Evolutionary conservation across 441 rosid species (phyloP).

Genomic region (Aquilaria agallochum): DNA sequence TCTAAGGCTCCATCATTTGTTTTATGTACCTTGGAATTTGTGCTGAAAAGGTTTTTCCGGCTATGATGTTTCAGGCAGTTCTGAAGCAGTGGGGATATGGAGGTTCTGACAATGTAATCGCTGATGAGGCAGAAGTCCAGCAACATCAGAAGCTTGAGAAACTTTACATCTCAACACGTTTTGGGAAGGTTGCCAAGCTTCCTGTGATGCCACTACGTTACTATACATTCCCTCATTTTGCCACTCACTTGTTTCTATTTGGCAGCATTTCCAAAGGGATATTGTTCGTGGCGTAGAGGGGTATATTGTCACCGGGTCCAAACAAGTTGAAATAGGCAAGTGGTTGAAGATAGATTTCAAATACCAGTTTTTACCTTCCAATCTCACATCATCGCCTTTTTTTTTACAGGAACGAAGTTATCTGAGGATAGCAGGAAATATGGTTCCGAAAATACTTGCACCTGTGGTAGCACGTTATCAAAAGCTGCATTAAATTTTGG

Average conservation of each 20-base stretch:
- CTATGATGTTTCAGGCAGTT: conserved; percentile 58
- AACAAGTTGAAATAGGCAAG: conserved; percentile 91
- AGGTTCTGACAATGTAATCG: conserved; percentile 55
- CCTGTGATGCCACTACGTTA: conserved; percentile 3
- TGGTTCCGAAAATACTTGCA: conserved; percentile 86
- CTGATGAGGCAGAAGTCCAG: conserved; percentile 75
- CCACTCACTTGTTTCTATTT: conserved; percentile 6
- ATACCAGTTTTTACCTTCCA: conserved; percentile 1
- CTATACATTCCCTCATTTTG: conserved; percentile 3
- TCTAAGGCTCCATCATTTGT: too few species aligned
- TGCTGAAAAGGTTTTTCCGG: background rate
- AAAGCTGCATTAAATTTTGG: conserved; percentile 68
- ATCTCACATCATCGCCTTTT: conserved; percentile 9
- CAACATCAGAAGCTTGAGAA: conserved; percentile 89
- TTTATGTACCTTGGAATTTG: conserved; percentile 1
- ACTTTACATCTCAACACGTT: conserved; percentile 88
- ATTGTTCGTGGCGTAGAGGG: conserved; percentile 94
- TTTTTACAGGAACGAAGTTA: conserved; percentile 65
- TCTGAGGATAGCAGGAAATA: conserved; percentile 89
- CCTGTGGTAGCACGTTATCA: conserved; percentile 72
- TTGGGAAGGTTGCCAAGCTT: conserved; percentile 61
- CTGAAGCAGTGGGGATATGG: conserved; percentile 90
- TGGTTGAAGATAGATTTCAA: conserved; percentile 8
- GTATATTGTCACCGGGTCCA: conserved; percentile 73
- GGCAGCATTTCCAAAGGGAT: conserved; percentile 90